These are phyloP conservation scores for Naganishia sp. DNA, from an alignment of 1,284 basidiomycete genomes.

Conservation along the genomic window DNA sequence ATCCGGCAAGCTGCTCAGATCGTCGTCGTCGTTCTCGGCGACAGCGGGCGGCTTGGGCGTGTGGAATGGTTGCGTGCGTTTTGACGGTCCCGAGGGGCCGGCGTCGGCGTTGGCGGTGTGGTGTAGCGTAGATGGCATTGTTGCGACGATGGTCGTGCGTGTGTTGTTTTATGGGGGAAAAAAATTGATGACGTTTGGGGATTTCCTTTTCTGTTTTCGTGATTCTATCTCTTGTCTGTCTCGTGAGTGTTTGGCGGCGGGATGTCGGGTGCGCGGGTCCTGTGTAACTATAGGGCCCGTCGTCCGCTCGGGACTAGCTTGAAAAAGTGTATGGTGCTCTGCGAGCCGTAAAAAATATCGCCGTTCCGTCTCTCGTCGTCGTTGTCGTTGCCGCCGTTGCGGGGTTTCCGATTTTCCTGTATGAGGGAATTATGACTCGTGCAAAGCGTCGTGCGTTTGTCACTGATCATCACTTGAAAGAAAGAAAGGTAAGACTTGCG, in stretches of 20 bases:
- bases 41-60: background rate
- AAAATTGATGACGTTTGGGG: background rate
- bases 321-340: conserved; percentile 13
- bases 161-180: no score
- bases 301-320: conserved; percentile 28
- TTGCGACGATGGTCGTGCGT: background rate
- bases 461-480: conserved; percentile 19
- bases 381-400: background rate
- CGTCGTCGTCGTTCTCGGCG: conserved; percentile 21
- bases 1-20: conserved; percentile 33
- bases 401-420: conserved; percentile 17
- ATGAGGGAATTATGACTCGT: conserved; percentile 27
- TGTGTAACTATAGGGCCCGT: conserved; percentile 17
- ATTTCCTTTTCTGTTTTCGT: background rate
- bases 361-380: background rate
- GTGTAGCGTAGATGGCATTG: background rate
- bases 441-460: conserved; percentile 24
- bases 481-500: no score
- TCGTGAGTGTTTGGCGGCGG: background rate
- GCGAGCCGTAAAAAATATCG: conserved; percentile 3
- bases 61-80: background rate
- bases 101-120: conserved; percentile 15
- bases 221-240: background rate
- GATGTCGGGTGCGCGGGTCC: background rate
- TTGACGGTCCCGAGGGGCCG: conserved; percentile 19